Conservation (phyloP, 2,329 filamentous ascomycete species). For the Diplocarpon rosae region DNA sequence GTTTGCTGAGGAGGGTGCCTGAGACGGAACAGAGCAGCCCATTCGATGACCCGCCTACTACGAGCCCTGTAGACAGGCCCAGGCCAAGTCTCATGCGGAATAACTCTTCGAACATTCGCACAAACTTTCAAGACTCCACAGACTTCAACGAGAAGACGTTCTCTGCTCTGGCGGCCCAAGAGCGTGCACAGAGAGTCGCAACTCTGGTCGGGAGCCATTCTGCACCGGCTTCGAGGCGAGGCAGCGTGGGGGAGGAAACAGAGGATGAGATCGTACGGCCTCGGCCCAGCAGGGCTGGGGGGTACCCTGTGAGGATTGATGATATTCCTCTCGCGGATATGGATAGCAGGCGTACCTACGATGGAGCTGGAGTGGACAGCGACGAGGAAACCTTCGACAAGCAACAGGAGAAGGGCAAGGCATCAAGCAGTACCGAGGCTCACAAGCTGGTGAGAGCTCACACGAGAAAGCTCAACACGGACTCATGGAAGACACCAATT, state of each 20-base stretch:
- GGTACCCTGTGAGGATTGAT: slow-evolving; percentile 22
- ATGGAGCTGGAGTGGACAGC: slow-evolving; percentile 17
- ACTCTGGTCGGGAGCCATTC: slow-evolving; percentile 24
- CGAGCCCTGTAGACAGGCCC: slow-evolving; percentile 11
- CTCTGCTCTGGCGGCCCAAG: slow-evolving; percentile 25
- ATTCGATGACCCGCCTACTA: slow-evolving; percentile 17
- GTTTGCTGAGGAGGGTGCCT: slow-evolving; percentile 15
- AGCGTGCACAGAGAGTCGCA: slow-evolving; percentile 24
- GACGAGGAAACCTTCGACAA: slow-evolving; percentile 22
- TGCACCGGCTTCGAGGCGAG: slow-evolving; percentile 24
- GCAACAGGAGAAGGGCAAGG: slow-evolving; percentile 11
- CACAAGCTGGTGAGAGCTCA: slow-evolving; percentile 33
- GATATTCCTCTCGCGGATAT: slow-evolving; percentile 26
- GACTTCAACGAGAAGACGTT: slow-evolving; percentile 23
- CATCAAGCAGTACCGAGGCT: slow-evolving; percentile 30
- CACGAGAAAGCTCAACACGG: slow-evolving; percentile 24
- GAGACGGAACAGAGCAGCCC: slow-evolving; percentile 22
- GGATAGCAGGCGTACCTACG: slow-evolving; percentile 18
- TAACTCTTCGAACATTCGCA: slow-evolving; percentile 12
- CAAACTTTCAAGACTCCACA: slow-evolving; percentile 10
- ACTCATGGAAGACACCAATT: slow-evolving; percentile 12
- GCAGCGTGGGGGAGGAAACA: slow-evolving; percentile 21
- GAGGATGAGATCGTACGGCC: slow-evolving; percentile 15
- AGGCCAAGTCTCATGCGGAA: slow-evolving; percentile 22
- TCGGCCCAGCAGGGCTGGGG: slow-evolving; percentile 1